Evolutionary conservation across 2,329 filamentous ascomycete species (phyloP).

Genomic region (Alternaria rosae): DNA sequence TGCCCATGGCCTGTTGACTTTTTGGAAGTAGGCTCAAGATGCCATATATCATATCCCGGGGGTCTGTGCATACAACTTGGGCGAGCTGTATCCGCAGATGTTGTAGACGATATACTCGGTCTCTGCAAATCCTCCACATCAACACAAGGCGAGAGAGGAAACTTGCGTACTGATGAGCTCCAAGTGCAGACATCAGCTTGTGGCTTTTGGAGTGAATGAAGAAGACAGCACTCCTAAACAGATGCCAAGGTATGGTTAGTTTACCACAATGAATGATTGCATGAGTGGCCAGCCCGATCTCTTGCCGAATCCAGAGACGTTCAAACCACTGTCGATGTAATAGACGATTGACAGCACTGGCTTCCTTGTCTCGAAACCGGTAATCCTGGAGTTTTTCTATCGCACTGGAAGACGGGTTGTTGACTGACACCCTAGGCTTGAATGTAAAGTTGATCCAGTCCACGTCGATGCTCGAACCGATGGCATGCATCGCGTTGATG

Average conservation of each 20-base stretch:
- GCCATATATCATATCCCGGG: background rate
- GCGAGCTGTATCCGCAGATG: fast-evolving
- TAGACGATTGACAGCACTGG: background rate
- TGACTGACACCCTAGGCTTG: background rate
- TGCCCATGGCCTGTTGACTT: fast-evolving
- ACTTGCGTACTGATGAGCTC: fast-evolving
- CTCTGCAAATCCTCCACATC: fast-evolving
- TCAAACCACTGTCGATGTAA: background rate
- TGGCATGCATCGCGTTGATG: fast-evolving
- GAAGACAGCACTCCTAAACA: background rate
- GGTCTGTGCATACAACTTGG: background rate
- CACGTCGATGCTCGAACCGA: background rate
- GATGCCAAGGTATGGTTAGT: background rate
- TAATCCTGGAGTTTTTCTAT: fast-evolving
- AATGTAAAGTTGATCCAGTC: background rate
- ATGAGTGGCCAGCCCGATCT: background rate
- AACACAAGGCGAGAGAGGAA: fast-evolving
- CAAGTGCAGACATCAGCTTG: background rate
- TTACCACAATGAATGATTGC: background rate
- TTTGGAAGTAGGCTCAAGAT: fast-evolving
- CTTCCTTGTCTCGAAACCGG: background rate
- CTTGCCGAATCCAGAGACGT: background rate
- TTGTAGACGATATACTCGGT: fast-evolving
- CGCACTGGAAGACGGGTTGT: fast-evolving
- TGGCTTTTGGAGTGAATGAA: background rate